phyloP scores from a whole-genome alignment of 2,329 filamentous ascomycete species.

The Verticillium albo-atrum region DNA sequence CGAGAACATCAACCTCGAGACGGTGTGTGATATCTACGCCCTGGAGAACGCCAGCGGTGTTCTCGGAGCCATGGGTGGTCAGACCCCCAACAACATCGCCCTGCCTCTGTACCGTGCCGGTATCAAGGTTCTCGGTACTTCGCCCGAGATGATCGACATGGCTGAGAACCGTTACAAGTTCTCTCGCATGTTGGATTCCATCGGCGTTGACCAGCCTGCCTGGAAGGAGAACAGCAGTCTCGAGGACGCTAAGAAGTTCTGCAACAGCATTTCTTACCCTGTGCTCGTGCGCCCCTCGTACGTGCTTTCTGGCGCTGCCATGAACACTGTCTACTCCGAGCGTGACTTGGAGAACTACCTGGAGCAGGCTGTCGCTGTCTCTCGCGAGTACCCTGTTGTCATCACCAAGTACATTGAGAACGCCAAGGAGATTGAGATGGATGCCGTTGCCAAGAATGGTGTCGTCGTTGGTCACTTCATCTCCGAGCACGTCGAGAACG shows the following conservation, averaged over 20 bases:
- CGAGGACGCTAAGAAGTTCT: slow-evolving; percentile 84
- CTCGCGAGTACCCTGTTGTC: slow-evolving; percentile 91
- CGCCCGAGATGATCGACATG: slow-evolving; percentile 97
- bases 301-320: slow-evolving; percentile 92
- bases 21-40: slow-evolving; percentile 88
- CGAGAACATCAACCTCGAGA: slow-evolving; percentile 89
- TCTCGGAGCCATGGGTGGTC: slow-evolving; percentile 92
- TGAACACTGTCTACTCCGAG: slow-evolving; percentile 99
- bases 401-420: slow-evolving; percentile 99
- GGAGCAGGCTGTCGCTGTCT: slow-evolving; percentile 87
- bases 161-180: slow-evolving; percentile 99
- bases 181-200: slow-evolving; percentile 93
- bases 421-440: slow-evolving; percentile 99
- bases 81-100: slow-evolving; percentile 97
- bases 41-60: slow-evolving; percentile 80
- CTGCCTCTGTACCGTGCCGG: slow-evolving; percentile 83
- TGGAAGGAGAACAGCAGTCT: slow-evolving; percentile 98
- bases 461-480: slow-evolving; percentile 93
- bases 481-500: slow-evolving; percentile 97
- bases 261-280: slow-evolving; percentile 82
- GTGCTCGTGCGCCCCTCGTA: slow-evolving; percentile 95
- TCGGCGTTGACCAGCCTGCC: slow-evolving; percentile 90
- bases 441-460: slow-evolving; percentile 88
- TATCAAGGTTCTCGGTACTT: slow-evolving; percentile 90
- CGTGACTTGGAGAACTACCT: slow-evolving; percentile 87